These are phyloP conservation scores for Trifolium subterraneum DNA, from an alignment of 306 rosid species.

Conservation along the genomic window DNA sequence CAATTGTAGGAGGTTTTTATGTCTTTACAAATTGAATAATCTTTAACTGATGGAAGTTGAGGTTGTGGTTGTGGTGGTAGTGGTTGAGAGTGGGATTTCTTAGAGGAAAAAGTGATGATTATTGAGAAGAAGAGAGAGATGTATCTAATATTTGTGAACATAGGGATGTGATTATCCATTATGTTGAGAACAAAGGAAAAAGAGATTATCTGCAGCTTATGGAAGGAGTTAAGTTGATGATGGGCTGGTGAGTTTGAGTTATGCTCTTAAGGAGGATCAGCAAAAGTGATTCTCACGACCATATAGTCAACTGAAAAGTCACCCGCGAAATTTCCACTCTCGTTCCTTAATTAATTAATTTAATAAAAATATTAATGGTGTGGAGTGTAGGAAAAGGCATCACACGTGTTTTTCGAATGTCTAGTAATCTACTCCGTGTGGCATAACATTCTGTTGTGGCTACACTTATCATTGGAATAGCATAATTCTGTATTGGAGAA, in stretches of 20 bases:
- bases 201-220: not conserved
- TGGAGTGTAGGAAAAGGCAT: too few species aligned
- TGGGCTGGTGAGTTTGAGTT: too few species aligned
- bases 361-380: too few species aligned
- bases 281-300: too few species aligned
- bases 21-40: not conserved
- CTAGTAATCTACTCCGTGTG: too few species aligned
- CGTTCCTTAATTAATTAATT: too few species aligned
- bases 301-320: not conserved
- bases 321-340: not conserved
- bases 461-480: too few species aligned
- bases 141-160: not conserved
- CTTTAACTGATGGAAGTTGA: not conserved
- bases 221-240: not conserved
- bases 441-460: too few species aligned
- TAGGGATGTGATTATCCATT: not conserved
- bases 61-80: too few species aligned
- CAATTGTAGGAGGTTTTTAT: constrained; percentile 25
- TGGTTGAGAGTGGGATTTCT: not conserved
- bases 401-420: too few species aligned
- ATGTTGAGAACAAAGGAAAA: not conserved
- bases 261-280: too few species aligned
- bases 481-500: too few species aligned
- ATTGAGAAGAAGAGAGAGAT: not conserved
- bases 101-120: not conserved